Base-by-base conservation (phyloP, 768 basidiomycete genomes). In the Kockovaella imperatae region DNA sequence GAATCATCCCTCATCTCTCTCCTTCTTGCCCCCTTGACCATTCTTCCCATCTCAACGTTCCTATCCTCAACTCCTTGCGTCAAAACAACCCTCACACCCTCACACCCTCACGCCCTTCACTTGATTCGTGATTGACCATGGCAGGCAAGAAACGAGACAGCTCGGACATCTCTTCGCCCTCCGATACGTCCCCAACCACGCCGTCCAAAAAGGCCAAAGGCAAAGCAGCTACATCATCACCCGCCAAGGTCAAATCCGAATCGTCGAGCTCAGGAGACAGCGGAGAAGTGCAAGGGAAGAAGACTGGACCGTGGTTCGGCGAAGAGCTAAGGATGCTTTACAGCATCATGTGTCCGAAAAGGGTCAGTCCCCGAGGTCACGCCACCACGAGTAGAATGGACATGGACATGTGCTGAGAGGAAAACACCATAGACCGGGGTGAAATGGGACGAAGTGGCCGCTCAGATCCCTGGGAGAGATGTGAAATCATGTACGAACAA, bases 401-500 rank as follows among this genome's bases (percentile, higher is more conserved):
- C n/a, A 11, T 30, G 38, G 44, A n/a, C n/a, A n/a, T n/a, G n/a
- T n/a, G n/a, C 45, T 50, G 43, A 52, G 39, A 40, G 32, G 18
- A 42, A 5, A 13, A 2, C 23, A 23, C 32, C 21, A 20, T 38
- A 59, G 57, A 48, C 39, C 3, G 57, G 57, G 5, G 50, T 59
- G 24, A 53, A 48, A 7, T 59, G 57, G 57, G 29, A 26, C 14
- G 57, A 59, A 23, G 51, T 59, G 18, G 53, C 57, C 0, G 30
- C 20, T 34, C 47, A 55, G 31, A 42, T 59, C 0, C 39, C 50
- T 3, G 57, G 57, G 2, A 21, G 57, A 25, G 57, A 59, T 45
- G 48, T 29, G 41, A 59, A 59, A 35, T n/a, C 47, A 10, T 59
- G 57, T 38, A 40, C 23, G 3, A 59, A 59, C 42, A 59, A 59